These are phyloP conservation scores for Syncephalastrum contaminatum DNA, from an alignment of 371 early-diverging fungal species.

Conservation along the genomic window DNA sequence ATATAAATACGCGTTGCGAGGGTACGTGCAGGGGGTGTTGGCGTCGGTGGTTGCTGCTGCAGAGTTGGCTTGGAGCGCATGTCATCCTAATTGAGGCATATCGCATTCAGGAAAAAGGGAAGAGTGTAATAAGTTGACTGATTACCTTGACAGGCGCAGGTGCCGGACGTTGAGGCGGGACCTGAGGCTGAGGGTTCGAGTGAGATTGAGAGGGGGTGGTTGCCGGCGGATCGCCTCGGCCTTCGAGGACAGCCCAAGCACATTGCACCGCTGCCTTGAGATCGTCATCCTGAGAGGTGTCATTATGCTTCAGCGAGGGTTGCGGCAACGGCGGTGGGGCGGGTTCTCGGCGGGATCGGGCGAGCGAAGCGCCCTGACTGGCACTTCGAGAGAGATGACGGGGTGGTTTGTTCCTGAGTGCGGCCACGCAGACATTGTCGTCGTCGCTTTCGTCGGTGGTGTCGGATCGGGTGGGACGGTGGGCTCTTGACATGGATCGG, in stretches of 20 bases:
- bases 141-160: too few relatives aligned
- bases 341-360: constrained; percentile 1
- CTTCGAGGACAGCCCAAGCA: constrained; percentile 27
- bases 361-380: neutral
- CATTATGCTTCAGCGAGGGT: constrained; percentile 1
- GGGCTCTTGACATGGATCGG: neutral
- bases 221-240: constrained; percentile 1
- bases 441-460: constrained; percentile 27
- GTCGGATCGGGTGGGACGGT: neutral
- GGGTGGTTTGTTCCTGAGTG: constrained; percentile 17
- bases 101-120: too few relatives aligned
- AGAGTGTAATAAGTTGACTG: too few relatives aligned
- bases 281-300: constrained; percentile 29
- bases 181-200: constrained; percentile 8
- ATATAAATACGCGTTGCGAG: constrained; percentile 85
- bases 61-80: too few relatives aligned
- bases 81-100: too few relatives aligned
- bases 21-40: neutral
- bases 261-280: constrained; percentile 31
- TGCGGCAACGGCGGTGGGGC: neutral
- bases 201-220: neutral
- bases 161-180: too few relatives aligned
- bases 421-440: constrained; percentile 32
- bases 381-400: constrained; percentile 1
- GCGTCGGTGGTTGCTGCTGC: constrained; percentile 15